Base-by-base conservation (phyloP, 2,329 filamentous ascomycete genomes). In the Phialophora verrucosa region DNA sequence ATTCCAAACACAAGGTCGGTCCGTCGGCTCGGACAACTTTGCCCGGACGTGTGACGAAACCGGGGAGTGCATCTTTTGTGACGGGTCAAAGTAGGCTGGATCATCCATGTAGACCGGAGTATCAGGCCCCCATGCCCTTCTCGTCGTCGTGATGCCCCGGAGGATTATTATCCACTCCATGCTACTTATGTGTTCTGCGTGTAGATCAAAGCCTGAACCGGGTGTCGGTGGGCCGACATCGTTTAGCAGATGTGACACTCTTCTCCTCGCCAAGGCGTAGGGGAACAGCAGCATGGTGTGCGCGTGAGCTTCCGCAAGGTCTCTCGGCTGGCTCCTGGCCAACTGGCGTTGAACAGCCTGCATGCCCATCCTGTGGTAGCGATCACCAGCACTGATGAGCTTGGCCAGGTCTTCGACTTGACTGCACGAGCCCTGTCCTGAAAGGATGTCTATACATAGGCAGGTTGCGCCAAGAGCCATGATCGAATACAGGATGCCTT, bases 241-340 rank as follows among this genome's bases (percentile, higher is more conserved):
- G 29, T 61, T 31, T 10, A 65, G 57, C 32, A 65, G 58, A 44
- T 27, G 27, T 12, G 59, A 10, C 6, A 65, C 38, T 35, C 63
- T 65, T 23, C 63, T 54, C 44, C 57, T 61, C 17, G 63, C 63
- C n/a, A 60, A 47, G 3, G 63, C 56, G 49, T 65, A 65, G 23
- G 56, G 56, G 25, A 60, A 54, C 3, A 65, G 31, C 57, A 65
- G 50, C 31, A 55, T 55, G 7, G 63, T 47, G 23, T 62, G 56
- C 8, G 42, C 56, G 38, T 65, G 63, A 6, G 32, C 57, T 17
- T 62, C 57, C 20, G 60, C 56, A 17, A 60, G 63, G 11, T 65
- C 53, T 44, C 42, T 25, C 6, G 57, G 57, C 7, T 12, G 31
- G 6, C 8, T 31, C 17, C 32, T 27, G 29, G 11, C 31, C 47